Evolutionary conservation across 805 yeast species (phyloP).

Genomic region (Saccharomyces eubayanus): DNA sequence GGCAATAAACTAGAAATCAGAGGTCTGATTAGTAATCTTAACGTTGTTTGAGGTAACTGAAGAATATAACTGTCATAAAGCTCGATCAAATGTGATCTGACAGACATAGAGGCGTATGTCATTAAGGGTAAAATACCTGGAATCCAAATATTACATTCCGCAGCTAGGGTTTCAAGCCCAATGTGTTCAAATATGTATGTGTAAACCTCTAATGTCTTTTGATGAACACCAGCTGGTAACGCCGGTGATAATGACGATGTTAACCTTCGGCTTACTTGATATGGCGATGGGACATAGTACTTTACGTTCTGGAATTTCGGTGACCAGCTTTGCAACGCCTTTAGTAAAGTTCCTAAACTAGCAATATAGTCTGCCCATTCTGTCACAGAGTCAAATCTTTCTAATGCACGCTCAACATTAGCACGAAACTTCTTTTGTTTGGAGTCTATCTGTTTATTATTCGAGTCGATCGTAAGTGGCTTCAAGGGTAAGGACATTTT

Average conservation of each 20-base stretch:
- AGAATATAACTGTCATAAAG: constrained; percentile 51
- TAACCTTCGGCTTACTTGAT: constrained; percentile 59
- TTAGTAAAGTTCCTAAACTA: constrained; percentile 68
- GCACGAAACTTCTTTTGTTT: constrained; percentile 61
- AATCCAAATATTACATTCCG: constrained; percentile 66
- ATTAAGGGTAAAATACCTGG: constrained; percentile 88
- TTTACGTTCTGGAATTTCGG: constrained; percentile 31
- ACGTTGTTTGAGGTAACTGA: constrained; percentile 38
- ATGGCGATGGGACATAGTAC: constrained; percentile 59
- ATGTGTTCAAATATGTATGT: constrained; percentile 58
- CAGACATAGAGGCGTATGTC: constrained; percentile 81
- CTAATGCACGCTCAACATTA: constrained; percentile 65
- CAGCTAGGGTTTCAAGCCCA: constrained; percentile 45
- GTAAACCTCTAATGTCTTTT: constrained; percentile 75
- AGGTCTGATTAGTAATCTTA: constrained; percentile 58
- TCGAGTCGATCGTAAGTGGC: constrained; percentile 27
- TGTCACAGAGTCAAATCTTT: constrained; percentile 67
- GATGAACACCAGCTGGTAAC: constrained; percentile 93
- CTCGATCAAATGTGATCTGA: constrained; percentile 67
- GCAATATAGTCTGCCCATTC: constrained; percentile 99
- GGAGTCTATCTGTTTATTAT: constrained; percentile 36
- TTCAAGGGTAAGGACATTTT: constrained; percentile 30
- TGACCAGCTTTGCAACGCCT: constrained; percentile 51
- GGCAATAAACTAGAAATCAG: constrained; percentile 67
- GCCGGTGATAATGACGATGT: constrained; percentile 73